A percentile compares a stretch with the other conserved stretches of the same genome.
phyloP scores from a whole-genome alignment of 148 eudicot genomes.

The Cornus suecica region DNA sequence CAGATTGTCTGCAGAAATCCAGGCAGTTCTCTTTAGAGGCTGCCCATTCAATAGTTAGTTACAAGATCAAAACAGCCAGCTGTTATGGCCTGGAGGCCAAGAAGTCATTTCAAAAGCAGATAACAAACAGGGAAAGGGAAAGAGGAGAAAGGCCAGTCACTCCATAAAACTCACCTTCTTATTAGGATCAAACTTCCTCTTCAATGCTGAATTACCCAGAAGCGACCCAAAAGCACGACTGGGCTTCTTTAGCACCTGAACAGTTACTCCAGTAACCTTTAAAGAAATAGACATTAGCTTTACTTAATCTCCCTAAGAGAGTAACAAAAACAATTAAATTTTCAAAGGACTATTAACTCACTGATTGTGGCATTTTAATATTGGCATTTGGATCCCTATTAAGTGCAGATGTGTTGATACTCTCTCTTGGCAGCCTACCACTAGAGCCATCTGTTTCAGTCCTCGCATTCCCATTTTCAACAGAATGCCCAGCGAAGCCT shows the following conservation, averaged over 20 bases:
- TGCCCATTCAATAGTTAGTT: neutral
- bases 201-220: slow-evolving; percentile 62
- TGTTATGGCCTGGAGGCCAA: neutral
- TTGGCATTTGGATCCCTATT: slow-evolving; percentile 8
- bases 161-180: slow-evolving; percentile 37
- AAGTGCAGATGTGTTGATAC: slow-evolving; percentile 15
- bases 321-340: neutral
- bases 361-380: slow-evolving; percentile 6
- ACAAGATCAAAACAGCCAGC: neutral
- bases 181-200: slow-evolving; percentile 51
- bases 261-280: slow-evolving; percentile 62
- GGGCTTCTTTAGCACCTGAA: slow-evolving; percentile 78
- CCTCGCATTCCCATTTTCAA: slow-evolving; percentile 20
- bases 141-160: neutral
- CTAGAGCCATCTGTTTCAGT: slow-evolving; percentile 12
- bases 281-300: neutral
- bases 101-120: neutral
- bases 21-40: neutral
- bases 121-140: neutral
- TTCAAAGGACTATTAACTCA: neutral
- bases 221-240: slow-evolving; percentile 81
- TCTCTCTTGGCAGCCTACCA: slow-evolving; percentile 15
- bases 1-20: neutral
- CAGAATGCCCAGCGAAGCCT: slow-evolving; percentile 14
- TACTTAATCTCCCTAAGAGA: neutral